Conservation (phyloP, 2,329 filamentous ascomycete species). For the Fusarium pseudocircinatum region DNA sequence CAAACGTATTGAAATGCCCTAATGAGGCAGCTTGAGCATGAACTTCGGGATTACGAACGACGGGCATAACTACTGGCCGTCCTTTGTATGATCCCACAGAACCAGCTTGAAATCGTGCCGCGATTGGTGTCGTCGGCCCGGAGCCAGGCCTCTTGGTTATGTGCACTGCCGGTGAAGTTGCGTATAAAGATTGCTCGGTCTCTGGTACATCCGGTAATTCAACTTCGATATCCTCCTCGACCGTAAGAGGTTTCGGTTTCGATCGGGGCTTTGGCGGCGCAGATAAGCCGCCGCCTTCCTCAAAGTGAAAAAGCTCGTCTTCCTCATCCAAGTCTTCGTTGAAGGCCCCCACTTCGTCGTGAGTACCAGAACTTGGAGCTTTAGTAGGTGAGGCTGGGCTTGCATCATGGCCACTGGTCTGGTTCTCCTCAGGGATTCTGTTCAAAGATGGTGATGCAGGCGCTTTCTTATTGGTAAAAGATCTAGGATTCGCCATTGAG, state of each 20-base stretch:
- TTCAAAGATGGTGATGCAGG: slow-evolving; percentile 28
- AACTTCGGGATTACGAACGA: slow-evolving; percentile 60
- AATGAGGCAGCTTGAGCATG: slow-evolving; percentile 59
- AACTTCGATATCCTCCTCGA: slow-evolving; percentile 49
- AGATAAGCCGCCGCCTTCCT: slow-evolving; percentile 52
- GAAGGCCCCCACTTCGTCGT: background rate
- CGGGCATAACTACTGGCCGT: slow-evolving; percentile 61
- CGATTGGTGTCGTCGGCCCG: slow-evolving; percentile 46
- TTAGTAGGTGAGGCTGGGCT: slow-evolving; percentile 7
- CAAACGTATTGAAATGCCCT: slow-evolving; percentile 60
- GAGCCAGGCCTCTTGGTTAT: slow-evolving; percentile 46
- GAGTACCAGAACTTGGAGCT: background rate
- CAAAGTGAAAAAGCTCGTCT: slow-evolving; percentile 59
- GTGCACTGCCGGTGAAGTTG: slow-evolving; percentile 57
- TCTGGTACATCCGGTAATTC: slow-evolving; percentile 42
- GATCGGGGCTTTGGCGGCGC: slow-evolving; percentile 44
- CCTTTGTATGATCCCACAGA: slow-evolving; percentile 66
- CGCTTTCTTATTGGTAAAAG: slow-evolving; percentile 43
- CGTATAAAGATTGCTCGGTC: slow-evolving; percentile 47
- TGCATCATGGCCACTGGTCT: background rate
- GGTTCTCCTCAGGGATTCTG: slow-evolving; percentile 10
- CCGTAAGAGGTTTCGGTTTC: slow-evolving; percentile 37
- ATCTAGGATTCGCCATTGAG: slow-evolving; percentile 51
- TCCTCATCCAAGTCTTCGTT: slow-evolving; percentile 40
- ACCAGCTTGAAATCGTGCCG: slow-evolving; percentile 49